phyloP scores from a whole-genome alignment of 495 filamentous ascomycete species.

The Bombardia bombarda region DNA sequence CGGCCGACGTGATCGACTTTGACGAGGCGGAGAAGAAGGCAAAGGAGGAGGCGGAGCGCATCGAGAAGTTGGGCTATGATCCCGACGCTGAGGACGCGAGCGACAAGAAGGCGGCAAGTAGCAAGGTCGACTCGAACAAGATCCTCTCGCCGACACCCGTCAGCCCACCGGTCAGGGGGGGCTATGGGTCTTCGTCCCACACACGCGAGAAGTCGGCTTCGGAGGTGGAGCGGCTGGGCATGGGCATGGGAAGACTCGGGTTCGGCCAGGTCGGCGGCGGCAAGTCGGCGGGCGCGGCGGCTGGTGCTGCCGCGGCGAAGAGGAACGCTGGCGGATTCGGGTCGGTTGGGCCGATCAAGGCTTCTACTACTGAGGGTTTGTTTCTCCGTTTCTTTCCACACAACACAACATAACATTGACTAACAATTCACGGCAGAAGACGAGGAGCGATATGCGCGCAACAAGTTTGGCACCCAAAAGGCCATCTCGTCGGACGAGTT shows the following conservation, averaged over 20 bases:
- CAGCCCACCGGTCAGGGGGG: constrained; percentile 47
- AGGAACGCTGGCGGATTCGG: constrained; percentile 75
- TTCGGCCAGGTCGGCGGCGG: constrained; percentile 77
- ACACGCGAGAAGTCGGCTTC: constrained; percentile 50
- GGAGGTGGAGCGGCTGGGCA: constrained; percentile 83
- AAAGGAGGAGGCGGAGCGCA: constrained; percentile 93
- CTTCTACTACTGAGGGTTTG: constrained; percentile 58
- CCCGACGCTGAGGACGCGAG: constrained; percentile 74
- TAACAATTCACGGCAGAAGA: constrained; percentile 44
- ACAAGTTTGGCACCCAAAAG: constrained; percentile 83
- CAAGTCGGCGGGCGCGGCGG: constrained; percentile 50
- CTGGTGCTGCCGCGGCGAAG: constrained; percentile 58
- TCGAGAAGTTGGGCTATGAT: constrained; percentile 97
- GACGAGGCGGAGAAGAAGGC: constrained; percentile 96
- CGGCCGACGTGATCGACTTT: constrained; percentile 76
- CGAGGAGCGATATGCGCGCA: constrained; percentile 62
- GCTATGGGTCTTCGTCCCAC: constrained; percentile 52
- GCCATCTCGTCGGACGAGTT: constrained; percentile 97
- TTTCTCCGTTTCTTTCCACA: neutral
- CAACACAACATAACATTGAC: neutral
- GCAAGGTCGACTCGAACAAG: constrained; percentile 37
- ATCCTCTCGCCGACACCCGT: constrained; percentile 69
- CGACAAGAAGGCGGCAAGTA: constrained; percentile 38
- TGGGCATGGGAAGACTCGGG: constrained; percentile 80
- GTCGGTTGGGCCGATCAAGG: constrained; percentile 64